Conservation (phyloP, 2,329 filamentous ascomycete species). For the Cladosporium sp. region DNA sequence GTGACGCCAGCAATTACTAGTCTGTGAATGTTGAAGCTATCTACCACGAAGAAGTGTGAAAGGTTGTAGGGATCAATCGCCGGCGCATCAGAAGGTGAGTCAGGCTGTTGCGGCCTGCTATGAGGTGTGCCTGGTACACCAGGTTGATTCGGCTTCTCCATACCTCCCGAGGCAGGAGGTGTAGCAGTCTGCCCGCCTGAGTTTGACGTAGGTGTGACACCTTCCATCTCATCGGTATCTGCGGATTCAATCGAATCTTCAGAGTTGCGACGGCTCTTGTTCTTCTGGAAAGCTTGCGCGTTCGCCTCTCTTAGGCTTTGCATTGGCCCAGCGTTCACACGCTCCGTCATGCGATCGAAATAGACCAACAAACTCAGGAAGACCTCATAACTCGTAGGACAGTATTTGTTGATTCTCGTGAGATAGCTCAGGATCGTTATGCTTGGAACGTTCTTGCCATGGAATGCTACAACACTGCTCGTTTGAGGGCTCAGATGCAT, state of each 20-base stretch:
- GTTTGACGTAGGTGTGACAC: conserved; percentile 21
- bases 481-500: conserved; percentile 59
- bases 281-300: conserved; percentile 42
- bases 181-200: conserved; percentile 38
- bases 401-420: conserved; percentile 96
- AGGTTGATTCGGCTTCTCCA: conserved; percentile 36
- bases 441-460: conserved; percentile 95
- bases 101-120: conserved; percentile 29
- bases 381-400: conserved; percentile 95
- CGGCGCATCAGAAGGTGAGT: conserved; percentile 32
- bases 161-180: conserved; percentile 46
- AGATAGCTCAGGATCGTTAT: conserved; percentile 97
- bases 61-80: conserved; percentile 48
- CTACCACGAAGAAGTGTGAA: conserved; percentile 83
- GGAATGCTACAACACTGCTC: conserved; percentile 82
- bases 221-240: conserved; percentile 28
- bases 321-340: conserved; percentile 78
- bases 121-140: conserved; percentile 35
- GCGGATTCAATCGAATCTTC: conserved; percentile 20
- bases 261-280: conserved; percentile 16
- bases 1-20: conserved; percentile 96
- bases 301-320: conserved; percentile 55
- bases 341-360: conserved; percentile 97
- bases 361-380: conserved; percentile 94
- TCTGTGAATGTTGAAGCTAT: conserved; percentile 98